These are phyloP conservation scores for Flaveria brownii DNA, from an alignment of 129 eudicot species.

Conservation along the genomic window DNA sequence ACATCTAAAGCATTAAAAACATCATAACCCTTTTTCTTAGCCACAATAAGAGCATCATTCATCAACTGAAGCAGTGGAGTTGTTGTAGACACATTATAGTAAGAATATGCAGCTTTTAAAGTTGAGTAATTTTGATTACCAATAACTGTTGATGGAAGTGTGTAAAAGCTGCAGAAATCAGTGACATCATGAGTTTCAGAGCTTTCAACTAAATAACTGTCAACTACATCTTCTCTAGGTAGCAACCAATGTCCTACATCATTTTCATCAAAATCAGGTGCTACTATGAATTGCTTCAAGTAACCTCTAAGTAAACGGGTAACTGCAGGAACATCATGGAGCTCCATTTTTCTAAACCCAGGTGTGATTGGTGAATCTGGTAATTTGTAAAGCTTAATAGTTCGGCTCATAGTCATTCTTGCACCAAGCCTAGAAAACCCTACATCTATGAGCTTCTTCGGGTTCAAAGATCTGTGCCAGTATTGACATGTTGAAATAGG, in stretches of 20 bases:
- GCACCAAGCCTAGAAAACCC: slow-evolving; percentile 70
- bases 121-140: slow-evolving; percentile 52
- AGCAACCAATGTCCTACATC: slow-evolving; percentile 71
- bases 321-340: slow-evolving; percentile 62
- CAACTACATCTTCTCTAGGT: slow-evolving; percentile 57
- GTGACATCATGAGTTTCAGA: slow-evolving; percentile 52
- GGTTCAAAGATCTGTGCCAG: slow-evolving; percentile 64
- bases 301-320: slow-evolving; percentile 52
- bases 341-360: slow-evolving; percentile 64
- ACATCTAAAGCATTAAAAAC: slow-evolving; percentile 64
- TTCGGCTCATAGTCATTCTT: slow-evolving; percentile 66
- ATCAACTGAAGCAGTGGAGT: slow-evolving; percentile 61
- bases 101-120: slow-evolving; percentile 64
- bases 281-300: slow-evolving; percentile 47
- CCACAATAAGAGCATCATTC: slow-evolving; percentile 61
- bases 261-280: slow-evolving; percentile 60
- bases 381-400: slow-evolving; percentile 58
- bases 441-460: slow-evolving; percentile 62
- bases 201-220: slow-evolving; percentile 58
- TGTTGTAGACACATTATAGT: slow-evolving; percentile 54
- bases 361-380: slow-evolving; percentile 55
- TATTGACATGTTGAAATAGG: slow-evolving; percentile 58
- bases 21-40: slow-evolving; percentile 41
- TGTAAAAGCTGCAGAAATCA: slow-evolving; percentile 61
- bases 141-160: slow-evolving; percentile 54